Evolutionary conservation across 805 yeast genomes (phyloP).

Genomic region (Zygotorulaspora danielsina): DNA sequence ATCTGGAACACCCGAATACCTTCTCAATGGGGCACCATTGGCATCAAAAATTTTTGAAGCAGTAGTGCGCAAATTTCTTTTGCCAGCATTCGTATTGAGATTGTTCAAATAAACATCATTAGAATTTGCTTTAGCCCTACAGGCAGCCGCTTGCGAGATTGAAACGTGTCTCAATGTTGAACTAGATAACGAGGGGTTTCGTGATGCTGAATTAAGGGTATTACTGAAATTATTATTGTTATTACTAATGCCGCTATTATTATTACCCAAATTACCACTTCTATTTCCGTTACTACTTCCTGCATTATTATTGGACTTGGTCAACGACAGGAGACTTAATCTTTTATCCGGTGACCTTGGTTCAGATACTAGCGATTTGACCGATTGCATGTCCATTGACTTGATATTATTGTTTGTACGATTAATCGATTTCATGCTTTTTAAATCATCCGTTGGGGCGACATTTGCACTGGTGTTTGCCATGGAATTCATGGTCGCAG

Average conservation of each 20-base stretch:
- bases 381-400: constrained; percentile 24
- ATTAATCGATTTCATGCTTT: constrained; percentile 21
- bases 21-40: constrained; percentile 65
- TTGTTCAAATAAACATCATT: constrained; percentile 3
- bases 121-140: constrained; percentile 8
- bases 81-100: constrained; percentile 8
- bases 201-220: background rate
- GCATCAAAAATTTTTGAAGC: constrained; percentile 71
- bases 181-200: constrained; percentile 19
- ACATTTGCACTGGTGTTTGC: constrained; percentile 4
- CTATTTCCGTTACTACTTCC: background rate
- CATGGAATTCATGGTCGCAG: too few species aligned
- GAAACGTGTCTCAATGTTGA: constrained; percentile 19
- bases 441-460: constrained; percentile 19
- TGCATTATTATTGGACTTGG: constrained; percentile 8
- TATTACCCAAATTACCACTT: background rate
- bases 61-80: constrained; percentile 52
- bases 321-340: constrained; percentile 20
- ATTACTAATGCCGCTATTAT: background rate
- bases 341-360: constrained; percentile 30
- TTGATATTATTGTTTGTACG: constrained; percentile 7
- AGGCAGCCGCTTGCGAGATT: constrained; percentile 7
- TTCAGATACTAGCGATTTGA: constrained; percentile 24
- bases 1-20: constrained; percentile 69
- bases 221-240: background rate